phyloP scores from a whole-genome alignment of 208 protist genomes.

The Porcisia deanei region DNA sequence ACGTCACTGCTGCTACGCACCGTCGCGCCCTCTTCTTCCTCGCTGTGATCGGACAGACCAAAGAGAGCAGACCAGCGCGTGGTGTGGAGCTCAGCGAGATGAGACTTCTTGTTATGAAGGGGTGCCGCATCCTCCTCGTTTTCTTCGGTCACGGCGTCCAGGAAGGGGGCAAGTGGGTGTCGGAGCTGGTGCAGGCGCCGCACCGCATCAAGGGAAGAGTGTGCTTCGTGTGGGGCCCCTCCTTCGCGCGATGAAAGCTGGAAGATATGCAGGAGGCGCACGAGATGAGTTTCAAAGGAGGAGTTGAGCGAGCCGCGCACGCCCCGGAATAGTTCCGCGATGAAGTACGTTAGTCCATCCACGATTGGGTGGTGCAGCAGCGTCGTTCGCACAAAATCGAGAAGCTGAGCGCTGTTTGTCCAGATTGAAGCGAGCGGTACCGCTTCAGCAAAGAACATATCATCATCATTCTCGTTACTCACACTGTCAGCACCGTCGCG shows the following conservation, averaged over 20 bases:
- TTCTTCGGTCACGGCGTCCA: constrained; percentile 23
- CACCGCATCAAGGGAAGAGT: constrained; percentile 19
- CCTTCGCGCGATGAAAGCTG: constrained; percentile 26
- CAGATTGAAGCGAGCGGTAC: constrained; percentile 25
- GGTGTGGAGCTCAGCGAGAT: constrained; percentile 9
- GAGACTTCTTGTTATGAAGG: background rate
- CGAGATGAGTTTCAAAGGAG: constrained; percentile 74
- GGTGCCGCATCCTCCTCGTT: constrained; percentile 6
- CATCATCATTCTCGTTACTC: constrained; percentile 2
- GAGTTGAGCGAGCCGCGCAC: constrained; percentile 82
- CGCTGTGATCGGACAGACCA: background rate
- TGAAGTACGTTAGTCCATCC: constrained; percentile 67
- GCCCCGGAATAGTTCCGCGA: constrained; percentile 77
- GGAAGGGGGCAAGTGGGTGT: constrained; percentile 21
- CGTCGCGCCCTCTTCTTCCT: constrained; percentile 11
- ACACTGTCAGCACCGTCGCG: constrained; percentile 13
- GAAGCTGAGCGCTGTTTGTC: constrained; percentile 19
- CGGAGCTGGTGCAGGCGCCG: constrained; percentile 17
- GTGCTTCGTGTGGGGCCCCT: background rate
- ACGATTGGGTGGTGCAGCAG: constrained; percentile 59
- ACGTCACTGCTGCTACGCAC: constrained; percentile 26
- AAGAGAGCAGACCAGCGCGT: constrained; percentile 28
- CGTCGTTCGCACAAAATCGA: constrained; percentile 44
- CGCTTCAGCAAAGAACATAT: background rate
- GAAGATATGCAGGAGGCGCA: constrained; percentile 51